Evolutionary conservation across 2,329 filamentous ascomycete species (phyloP).

Genomic region (Penicillium sp.): DNA sequence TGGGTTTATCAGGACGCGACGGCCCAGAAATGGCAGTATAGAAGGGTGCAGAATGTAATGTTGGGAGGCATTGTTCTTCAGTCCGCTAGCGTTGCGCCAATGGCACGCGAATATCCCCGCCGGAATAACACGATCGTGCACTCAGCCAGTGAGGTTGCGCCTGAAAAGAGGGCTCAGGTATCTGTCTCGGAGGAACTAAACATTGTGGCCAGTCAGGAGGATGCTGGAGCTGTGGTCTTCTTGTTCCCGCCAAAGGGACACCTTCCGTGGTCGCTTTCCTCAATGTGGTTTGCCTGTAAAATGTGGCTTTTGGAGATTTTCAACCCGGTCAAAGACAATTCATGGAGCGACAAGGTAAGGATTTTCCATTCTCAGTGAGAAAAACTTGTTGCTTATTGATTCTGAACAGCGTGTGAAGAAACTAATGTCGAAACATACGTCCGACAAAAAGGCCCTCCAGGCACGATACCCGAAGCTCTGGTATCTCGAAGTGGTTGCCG

Average conservation of each 20-base stretch:
- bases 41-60: slow-evolving; percentile 25
- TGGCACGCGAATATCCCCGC: slow-evolving; percentile 10
- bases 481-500: slow-evolving; percentile 30
- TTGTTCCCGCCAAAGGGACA: slow-evolving; percentile 21
- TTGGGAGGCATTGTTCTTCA: slow-evolving; percentile 22
- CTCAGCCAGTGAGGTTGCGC: neutral
- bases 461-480: slow-evolving; percentile 17
- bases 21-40: slow-evolving; percentile 26
- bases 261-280: slow-evolving; percentile 15
- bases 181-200: neutral
- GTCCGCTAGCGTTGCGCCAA: slow-evolving; percentile 10
- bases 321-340: slow-evolving; percentile 14
- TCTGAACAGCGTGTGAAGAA: slow-evolving; percentile 17
- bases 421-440: slow-evolving; percentile 9
- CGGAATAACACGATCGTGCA: neutral
- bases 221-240: slow-evolving; percentile 23
- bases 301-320: slow-evolving; percentile 20
- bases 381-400: neutral
- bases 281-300: slow-evolving; percentile 12
- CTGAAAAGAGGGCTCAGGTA: neutral
- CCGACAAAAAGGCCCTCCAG: slow-evolving; percentile 2
- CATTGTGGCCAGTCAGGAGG: neutral
- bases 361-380: too few species aligned
- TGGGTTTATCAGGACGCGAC: slow-evolving; percentile 12
- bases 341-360: slow-evolving; percentile 16